A percentile compares a stretch with the other conserved stretches of the same genome.
Evolutionary conservation across 1,284 basidiomycete genomes (phyloP).

Genomic region (Neonothopanus nambi): DNA sequence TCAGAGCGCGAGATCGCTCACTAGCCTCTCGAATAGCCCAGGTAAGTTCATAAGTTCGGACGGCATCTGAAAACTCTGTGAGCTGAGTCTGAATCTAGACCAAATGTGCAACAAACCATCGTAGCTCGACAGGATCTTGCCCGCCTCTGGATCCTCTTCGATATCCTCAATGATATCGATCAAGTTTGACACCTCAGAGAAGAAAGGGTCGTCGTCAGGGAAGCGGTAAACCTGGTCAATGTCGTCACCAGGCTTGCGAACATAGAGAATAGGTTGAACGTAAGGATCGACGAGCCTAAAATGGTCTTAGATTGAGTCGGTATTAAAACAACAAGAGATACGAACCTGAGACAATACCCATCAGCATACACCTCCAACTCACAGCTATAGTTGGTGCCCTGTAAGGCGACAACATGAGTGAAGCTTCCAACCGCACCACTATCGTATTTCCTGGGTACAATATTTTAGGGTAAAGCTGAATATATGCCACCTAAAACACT

Average conservation of each 20-base stretch:
- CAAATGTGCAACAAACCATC: constrained; percentile 51
- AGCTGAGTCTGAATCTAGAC: background rate
- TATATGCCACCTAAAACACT: constrained; percentile 18
- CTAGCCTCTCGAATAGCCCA: constrained; percentile 85
- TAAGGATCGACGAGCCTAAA: constrained; percentile 85
- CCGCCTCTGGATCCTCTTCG: constrained; percentile 67
- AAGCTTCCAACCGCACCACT: constrained; percentile 90
- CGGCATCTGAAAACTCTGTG: constrained; percentile 61
- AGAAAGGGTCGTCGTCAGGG: constrained; percentile 89
- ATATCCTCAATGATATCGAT: constrained; percentile 84
- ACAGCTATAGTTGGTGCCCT: constrained; percentile 90
- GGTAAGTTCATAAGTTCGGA: constrained; percentile 84
- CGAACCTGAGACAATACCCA: constrained; percentile 77
- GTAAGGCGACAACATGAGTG: constrained; percentile 85
- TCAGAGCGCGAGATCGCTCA: constrained; percentile 53
- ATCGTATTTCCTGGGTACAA: constrained; percentile 77
- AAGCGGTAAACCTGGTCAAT: constrained; percentile 76
- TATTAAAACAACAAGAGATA: background rate
- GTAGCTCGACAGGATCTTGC: constrained; percentile 72
- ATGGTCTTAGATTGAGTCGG: background rate
- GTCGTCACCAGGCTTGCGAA: constrained; percentile 86
- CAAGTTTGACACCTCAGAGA: constrained; percentile 85
- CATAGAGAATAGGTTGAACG: constrained; percentile 79
- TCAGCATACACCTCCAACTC: constrained; percentile 92
- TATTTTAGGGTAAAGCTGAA: background rate